phyloP scores from a whole-genome alignment of 768 basidiomycete genomes.

The Leccinum uliginosum region DNA sequence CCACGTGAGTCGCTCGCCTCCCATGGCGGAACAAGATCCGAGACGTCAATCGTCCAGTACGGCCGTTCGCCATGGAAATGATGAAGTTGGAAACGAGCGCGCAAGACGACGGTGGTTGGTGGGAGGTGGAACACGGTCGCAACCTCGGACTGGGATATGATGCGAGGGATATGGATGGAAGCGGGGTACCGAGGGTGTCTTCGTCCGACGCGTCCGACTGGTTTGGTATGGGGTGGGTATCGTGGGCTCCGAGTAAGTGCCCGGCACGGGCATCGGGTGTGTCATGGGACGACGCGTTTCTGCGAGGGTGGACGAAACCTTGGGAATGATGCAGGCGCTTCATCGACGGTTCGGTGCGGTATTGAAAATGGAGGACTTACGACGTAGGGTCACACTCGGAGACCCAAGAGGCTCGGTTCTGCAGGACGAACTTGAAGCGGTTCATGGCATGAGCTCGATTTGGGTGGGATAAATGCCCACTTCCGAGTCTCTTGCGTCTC shows the following conservation, averaged over 20 bases:
- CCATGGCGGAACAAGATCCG: conserved; percentile 44
- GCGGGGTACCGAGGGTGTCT: conserved; percentile 35
- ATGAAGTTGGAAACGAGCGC: conserved; percentile 43
- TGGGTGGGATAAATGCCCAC: conserved; percentile 56
- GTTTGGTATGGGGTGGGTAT: not conserved
- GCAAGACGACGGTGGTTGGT: conserved; percentile 44
- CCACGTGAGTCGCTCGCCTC: conserved; percentile 30
- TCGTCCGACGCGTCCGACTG: not conserved
- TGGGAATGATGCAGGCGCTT: not conserved
- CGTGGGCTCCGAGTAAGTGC: not conserved
- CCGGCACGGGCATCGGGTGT: not conserved
- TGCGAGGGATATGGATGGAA: conserved; percentile 56
- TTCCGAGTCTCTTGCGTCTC: conserved; percentile 75
- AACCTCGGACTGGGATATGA: conserved; percentile 59
- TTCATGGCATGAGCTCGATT: conserved; percentile 66
- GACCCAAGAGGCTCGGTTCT: conserved; percentile 51
- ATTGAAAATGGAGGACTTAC: conserved; percentile 39
- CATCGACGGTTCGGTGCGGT: not conserved
- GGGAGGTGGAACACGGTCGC: conserved; percentile 70
- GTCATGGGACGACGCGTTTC: not conserved
- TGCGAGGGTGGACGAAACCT: conserved; percentile 35
- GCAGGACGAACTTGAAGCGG: conserved; percentile 60
- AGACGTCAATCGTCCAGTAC: conserved; percentile 66
- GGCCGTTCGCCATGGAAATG: conserved; percentile 50
- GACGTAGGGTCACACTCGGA: conserved; percentile 73